Conservation (phyloP, 306 rosid species). For the Ormosia semicastrata region DNA sequence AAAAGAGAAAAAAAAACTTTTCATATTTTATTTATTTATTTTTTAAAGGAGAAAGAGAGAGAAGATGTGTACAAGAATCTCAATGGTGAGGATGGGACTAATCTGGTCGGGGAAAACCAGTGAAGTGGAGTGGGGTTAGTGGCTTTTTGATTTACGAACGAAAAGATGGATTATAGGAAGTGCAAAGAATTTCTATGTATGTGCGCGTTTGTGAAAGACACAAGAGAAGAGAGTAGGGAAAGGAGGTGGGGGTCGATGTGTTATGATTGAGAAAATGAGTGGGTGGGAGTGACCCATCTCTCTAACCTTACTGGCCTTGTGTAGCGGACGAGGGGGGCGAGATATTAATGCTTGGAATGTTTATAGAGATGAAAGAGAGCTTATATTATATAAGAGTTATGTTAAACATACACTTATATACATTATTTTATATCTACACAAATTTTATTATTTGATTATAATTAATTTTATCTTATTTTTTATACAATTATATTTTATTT, state of each 20-base stretch:
- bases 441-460: not conserved
- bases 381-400: no score
- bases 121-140: constrained; percentile 37
- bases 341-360: constrained; percentile 66
- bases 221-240: constrained; percentile 39
- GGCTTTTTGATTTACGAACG: constrained; percentile 37
- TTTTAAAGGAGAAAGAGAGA: not conserved
- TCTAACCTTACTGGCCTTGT: constrained; percentile 56
- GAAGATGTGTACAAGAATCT: constrained; percentile 51
- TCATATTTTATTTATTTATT: not conserved
- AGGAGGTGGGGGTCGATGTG: constrained; percentile 11
- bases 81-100: constrained; percentile 83
- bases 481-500: no score
- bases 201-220: constrained; percentile 29
- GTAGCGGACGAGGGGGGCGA: constrained; percentile 99
- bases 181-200: not conserved
- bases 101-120: constrained; percentile 77
- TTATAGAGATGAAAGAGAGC: constrained; percentile 30
- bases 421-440: no score
- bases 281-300: constrained; percentile 83
- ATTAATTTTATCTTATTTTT: no score
- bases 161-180: constrained; percentile 52
- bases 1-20: not conserved
- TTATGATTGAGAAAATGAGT: constrained; percentile 95
- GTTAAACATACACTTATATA: no score